Evolutionary conservation across 2,329 filamentous ascomycete genomes (phyloP), one percentile per base, ranked within the genome.

Genomic region (Xylariaceae sp.): DNA sequence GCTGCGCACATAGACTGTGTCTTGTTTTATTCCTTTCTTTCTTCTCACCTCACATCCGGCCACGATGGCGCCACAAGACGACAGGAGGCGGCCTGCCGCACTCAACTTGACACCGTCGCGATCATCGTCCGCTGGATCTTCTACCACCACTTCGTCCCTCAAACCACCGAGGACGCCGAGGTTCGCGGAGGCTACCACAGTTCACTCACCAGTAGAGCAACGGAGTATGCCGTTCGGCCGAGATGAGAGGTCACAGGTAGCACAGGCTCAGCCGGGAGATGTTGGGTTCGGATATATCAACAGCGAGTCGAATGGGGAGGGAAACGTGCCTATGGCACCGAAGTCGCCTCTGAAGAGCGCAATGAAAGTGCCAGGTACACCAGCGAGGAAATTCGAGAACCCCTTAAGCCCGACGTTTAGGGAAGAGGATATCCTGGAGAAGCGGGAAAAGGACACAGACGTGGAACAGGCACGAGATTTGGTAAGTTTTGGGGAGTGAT

Each of bases 211-310:
- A 42, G 79, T 91, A 68, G 88, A 92, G 77, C 76, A 47, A 72
- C 72, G 55, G 79, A 61, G 50, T 32, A 68, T 81, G 29, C 84
- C 85, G 7, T 89, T 89, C 66, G 79, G 80, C 55, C 65, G 58
- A 65, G 82, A 87, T 46, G 81, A 84, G 42, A 78, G 76, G 61
- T 80, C 81, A 43, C 79, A 84, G 71, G 76, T 79, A 64, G 79
- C 83, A 50, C 83, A 89, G 71, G 78, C 87, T 51, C 88, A 91
- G 71, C 89, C 93, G 29, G 90, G 88, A 56, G 92, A 96, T 76
- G 85, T 96, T 63, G 93, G 93, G 64, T 97, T 98, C 74, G 92
- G 93, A 72, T 97, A 96, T 77, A 89, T 97, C 70, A 81, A 85
- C 67, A 81, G 81, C 65, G 76, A 80, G 60, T 72, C 77, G 19